These are phyloP conservation scores for Exserohilum turcica DNA, from an alignment of 2,329 filamentous ascomycete species.

Conservation along the genomic window DNA sequence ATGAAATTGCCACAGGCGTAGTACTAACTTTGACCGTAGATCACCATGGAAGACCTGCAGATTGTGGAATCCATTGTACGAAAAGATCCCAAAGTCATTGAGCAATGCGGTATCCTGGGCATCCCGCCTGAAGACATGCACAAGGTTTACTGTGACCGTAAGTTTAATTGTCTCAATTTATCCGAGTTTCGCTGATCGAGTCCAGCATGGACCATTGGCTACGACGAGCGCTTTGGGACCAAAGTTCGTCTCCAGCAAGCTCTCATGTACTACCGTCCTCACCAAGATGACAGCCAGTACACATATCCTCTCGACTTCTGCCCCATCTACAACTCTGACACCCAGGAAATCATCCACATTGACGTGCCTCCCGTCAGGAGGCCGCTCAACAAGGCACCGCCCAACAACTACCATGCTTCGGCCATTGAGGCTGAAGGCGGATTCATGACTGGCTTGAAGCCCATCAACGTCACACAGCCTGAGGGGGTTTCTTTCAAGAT, in stretches of 20 bases:
- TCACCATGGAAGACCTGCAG: constrained; percentile 89
- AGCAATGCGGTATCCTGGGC: constrained; percentile 83
- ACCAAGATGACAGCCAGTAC: constrained; percentile 86
- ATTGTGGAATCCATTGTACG: constrained; percentile 77
- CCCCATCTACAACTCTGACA: constrained; percentile 85
- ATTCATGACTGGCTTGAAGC: constrained; percentile 79
- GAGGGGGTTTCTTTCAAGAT: constrained; percentile 87
- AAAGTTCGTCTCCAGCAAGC: constrained; percentile 83
- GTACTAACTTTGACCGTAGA: constrained; percentile 53
- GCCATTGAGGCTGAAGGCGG: constrained; percentile 75
- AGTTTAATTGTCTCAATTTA: constrained; percentile 39
- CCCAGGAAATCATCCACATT: constrained; percentile 77
- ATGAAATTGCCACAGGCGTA: not conserved
- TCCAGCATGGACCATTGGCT: constrained; percentile 87
- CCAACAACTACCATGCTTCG: constrained; percentile 80
- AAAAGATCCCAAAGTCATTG: constrained; percentile 82
- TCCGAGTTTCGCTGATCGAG: constrained; percentile 16
- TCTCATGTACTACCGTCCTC: constrained; percentile 91
- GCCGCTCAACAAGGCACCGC: constrained; percentile 71
- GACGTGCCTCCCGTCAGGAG: constrained; percentile 79
- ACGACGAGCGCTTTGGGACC: constrained; percentile 86
- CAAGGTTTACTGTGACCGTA: constrained; percentile 91
- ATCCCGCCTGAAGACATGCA: constrained; percentile 84
- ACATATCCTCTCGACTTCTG: constrained; percentile 92
- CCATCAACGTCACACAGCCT: constrained; percentile 84